Evolutionary conservation across 257 asterid species (phyloP), one percentile per base, ranked within the genome.

Genomic region (Solanum appendiculatum): DNA sequence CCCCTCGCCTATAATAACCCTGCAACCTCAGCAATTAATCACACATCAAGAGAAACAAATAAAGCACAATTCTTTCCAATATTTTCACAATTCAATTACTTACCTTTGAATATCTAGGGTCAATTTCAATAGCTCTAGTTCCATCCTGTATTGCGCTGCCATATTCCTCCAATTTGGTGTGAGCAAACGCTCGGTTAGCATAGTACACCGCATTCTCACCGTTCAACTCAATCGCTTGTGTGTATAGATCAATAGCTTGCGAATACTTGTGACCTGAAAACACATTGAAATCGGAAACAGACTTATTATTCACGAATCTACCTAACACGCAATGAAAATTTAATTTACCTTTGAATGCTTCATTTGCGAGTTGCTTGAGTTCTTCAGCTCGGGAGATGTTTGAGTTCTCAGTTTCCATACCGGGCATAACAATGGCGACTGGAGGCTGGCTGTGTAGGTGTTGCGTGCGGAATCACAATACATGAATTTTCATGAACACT

Each of bases 161-260:
- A 85, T 97, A 97, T 91, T 95, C 99, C 92, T 97, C 99, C 94
- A 97, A 88, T 90, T 96, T 97, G 82, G 97, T 85, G 88, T 97
- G 99, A 64, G 99, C 99, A 87, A 97, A 93, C 7, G 99, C 98
- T 84, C 99, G 98, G 89, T 97, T 97, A 84, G 99, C 98, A 98
- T 97, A 95, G 91, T 97, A 97, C 51, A 97, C 99, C 72, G 99
- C 98, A 93, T 91, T 95, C 70, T 90, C 94, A 70, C 86, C 33
- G 80, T 90, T 92, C 92, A 89, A 58, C 86, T 93, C 98, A 40
- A 97, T 97, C 83, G 99, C 99, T 93, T 93, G 98, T 44, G 98
- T 89, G 66, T 97, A 97, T 84, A 97, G 91, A 93, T 96, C 99
- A 92, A 97, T 93, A 69, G 99, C 98, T 89, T 92, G 99, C 5